These are phyloP conservation scores for Exophiala sideris DNA, from an alignment of 2,329 filamentous ascomycete genomes.

Conservation along the genomic window DNA sequence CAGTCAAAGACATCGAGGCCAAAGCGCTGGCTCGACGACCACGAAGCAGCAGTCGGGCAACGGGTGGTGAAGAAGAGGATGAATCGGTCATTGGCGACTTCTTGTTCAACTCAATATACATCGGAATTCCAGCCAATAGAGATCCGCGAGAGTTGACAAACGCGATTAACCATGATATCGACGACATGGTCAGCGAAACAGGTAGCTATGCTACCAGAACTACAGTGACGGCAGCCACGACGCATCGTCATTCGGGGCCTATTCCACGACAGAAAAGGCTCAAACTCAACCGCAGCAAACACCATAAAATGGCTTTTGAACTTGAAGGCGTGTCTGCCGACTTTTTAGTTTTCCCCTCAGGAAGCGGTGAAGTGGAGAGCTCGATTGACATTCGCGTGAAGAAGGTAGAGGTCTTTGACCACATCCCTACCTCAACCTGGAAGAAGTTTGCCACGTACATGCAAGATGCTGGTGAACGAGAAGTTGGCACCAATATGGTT, in stretches of 20 bases:
- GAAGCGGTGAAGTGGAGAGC: conserved; percentile 76
- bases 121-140: conserved; percentile 80
- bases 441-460: conserved; percentile 96
- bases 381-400: conserved; percentile 79
- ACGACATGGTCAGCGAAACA: conserved; percentile 82
- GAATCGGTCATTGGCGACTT: conserved; percentile 90
- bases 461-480: conserved; percentile 78
- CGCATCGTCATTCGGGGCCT: conserved; percentile 30
- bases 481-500: conserved; percentile 83
- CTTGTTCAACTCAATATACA: conserved; percentile 98
- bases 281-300: conserved; percentile 76
- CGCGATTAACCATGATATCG: conserved; percentile 83
- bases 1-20: conserved; percentile 80
- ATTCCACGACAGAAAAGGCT: conserved; percentile 55
- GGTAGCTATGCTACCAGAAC: conserved; percentile 81
- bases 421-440: conserved; percentile 94
- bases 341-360: conserved; percentile 73
- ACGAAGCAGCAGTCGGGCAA: conserved; percentile 54
- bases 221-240: conserved; percentile 38
- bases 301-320: conserved; percentile 95
- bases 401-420: conserved; percentile 87
- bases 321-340: conserved; percentile 80
- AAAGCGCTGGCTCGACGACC: conserved; percentile 73
- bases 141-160: conserved; percentile 78
- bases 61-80: conserved; percentile 61